Evolutionary conservation across 176 grass and related monocot genomes (phyloP).

Genomic region (Alloteropsis semialata): DNA sequence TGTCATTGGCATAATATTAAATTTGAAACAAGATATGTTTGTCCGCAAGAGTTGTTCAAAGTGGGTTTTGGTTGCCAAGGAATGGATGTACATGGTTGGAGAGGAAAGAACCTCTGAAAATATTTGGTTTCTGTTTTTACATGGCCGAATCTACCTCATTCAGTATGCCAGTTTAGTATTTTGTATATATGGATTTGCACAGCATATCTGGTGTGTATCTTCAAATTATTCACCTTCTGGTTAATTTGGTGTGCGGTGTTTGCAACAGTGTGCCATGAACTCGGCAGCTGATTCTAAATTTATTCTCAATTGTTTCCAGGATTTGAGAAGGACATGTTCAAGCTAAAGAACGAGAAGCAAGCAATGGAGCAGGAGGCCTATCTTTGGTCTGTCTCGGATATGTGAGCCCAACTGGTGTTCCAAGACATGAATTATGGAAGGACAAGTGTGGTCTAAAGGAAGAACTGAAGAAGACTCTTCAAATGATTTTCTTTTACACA

Average conservation of each 20-base stretch:
- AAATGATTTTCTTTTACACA: not conserved
- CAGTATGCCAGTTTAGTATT: not conserved
- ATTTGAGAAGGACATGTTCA: constrained; percentile 84
- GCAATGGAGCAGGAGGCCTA: constrained; percentile 82
- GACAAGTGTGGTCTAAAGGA: not conserved
- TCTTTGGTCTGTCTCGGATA: constrained; percentile 89
- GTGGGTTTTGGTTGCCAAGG: not conserved
- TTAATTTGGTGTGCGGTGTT: not conserved
- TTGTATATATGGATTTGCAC: not conserved
- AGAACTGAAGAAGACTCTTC: not conserved
- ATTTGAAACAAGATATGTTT: constrained; percentile 1
- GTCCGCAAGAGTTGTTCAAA: not conserved
- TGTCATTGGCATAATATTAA: not conserved
- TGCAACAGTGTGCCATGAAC: not conserved
- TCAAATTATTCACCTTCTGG: not conserved
- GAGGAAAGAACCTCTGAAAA: not conserved
- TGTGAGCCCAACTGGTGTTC: constrained; percentile 45
- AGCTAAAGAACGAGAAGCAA: constrained; percentile 83
- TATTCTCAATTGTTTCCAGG: constrained; percentile 36
- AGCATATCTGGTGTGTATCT: not conserved
- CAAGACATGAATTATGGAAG: not conserved
- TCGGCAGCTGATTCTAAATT: not conserved
- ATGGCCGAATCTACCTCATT: not conserved
- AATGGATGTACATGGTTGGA: not conserved
- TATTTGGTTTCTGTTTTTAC: not conserved